phyloP scores from a whole-genome alignment of 2,329 filamentous ascomycete genomes.

The Cladosporium sp. region DNA sequence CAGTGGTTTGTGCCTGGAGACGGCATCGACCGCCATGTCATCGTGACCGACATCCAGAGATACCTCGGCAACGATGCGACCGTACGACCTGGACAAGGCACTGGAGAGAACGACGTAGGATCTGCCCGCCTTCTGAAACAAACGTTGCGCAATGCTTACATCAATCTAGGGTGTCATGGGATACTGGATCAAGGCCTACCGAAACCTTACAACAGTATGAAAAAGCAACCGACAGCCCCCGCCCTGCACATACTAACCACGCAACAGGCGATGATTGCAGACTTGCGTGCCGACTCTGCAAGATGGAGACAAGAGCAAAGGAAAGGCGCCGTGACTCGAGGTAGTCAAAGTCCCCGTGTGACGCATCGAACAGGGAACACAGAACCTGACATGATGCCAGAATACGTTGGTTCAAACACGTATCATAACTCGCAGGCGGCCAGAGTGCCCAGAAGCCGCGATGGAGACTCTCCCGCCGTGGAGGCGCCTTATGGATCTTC shows the following conservation, averaged over 20 bases:
- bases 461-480: constrained; percentile 17
- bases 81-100: constrained; percentile 49
- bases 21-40: constrained; percentile 53
- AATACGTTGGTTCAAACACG: constrained; percentile 18
- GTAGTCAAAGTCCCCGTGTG: constrained; percentile 46
- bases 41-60: constrained; percentile 54
- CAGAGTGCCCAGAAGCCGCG: constrained; percentile 18
- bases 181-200: constrained; percentile 54
- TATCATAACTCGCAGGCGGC: constrained; percentile 19
- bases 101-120: constrained; percentile 47
- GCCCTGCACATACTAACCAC: constrained; percentile 20
- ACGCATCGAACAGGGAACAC: constrained; percentile 44
- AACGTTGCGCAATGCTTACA: constrained; percentile 24
- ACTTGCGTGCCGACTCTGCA: constrained; percentile 50
- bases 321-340: constrained; percentile 41
- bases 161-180: constrained; percentile 43
- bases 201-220: constrained; percentile 51
- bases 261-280: constrained; percentile 51
- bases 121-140: not conserved
- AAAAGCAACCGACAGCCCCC: not conserved
- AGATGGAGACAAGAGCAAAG: constrained; percentile 45
- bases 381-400: constrained; percentile 34
- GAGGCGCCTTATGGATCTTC: constrained; percentile 16
- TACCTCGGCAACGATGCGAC: constrained; percentile 54
- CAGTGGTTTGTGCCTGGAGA: constrained; percentile 53